Evolutionary conservation across 169 alveolate species (phyloP).

Genomic region (Plasmodium malariae): DNA sequence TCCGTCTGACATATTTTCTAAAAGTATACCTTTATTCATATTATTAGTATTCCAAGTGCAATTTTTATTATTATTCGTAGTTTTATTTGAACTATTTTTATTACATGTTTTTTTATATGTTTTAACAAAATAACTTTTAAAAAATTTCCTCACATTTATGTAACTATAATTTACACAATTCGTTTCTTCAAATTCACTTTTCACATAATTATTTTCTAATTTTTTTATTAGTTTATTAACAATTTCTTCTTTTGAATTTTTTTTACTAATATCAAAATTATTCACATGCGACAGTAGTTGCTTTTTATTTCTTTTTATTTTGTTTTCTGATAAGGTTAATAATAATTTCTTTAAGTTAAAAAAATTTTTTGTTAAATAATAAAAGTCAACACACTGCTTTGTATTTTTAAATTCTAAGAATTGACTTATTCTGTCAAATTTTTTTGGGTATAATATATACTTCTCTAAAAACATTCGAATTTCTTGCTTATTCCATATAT

Average conservation of each 20-base stretch:
- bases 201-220: slow-evolving; percentile 39
- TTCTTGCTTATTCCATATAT: slow-evolving; percentile 89
- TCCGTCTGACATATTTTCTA: slow-evolving; percentile 72
- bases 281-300: background rate
- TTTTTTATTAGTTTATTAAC: slow-evolving; percentile 44
- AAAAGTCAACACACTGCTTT: slow-evolving; percentile 89
- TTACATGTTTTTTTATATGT: slow-evolving; percentile 6
- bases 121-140: slow-evolving; percentile 41
- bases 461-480: slow-evolving; percentile 87
- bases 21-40: slow-evolving; percentile 30
- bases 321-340: slow-evolving; percentile 38
- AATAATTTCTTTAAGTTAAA: slow-evolving; percentile 42
- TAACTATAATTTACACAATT: slow-evolving; percentile 19
- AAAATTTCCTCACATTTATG: slow-evolving; percentile 24
- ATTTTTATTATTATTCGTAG: background rate
- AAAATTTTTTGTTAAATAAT: slow-evolving; percentile 75
- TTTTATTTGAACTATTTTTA: background rate
- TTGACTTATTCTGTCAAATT: slow-evolving; percentile 90
- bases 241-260: slow-evolving; percentile 58
- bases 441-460: slow-evolving; percentile 91
- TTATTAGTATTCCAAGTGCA: background rate
- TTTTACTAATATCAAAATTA: slow-evolving; percentile 33
- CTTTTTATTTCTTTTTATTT: slow-evolving; percentile 33
- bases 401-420: slow-evolving; percentile 88
- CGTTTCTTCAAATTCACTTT: slow-evolving; percentile 42